A percentile compares a stretch with the other conserved stretches of the same genome.
These are phyloP conservation scores for Hyaloscypha finlandica DNA, from an alignment of 495 filamentous ascomycete genomes.

Conservation along the genomic window DNA sequence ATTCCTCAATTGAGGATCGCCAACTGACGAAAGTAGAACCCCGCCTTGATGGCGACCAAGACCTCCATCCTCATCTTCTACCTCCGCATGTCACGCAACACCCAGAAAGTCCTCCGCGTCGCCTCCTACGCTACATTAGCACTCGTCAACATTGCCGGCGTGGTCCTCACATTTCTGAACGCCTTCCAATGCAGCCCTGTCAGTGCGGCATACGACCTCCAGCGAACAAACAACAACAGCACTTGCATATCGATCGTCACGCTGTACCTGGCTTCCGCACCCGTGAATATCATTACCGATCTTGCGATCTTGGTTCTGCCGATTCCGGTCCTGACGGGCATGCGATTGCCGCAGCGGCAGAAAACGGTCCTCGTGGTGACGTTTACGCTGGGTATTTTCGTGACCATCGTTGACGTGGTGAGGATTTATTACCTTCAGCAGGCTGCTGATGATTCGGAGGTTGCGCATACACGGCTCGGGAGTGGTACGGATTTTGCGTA, in stretches of 20 bases:
- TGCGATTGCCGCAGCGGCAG: constrained; percentile 80
- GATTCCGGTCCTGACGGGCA: constrained; percentile 81
- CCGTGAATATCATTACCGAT: constrained; percentile 35
- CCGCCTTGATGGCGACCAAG: constrained; percentile 84
- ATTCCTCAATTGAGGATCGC: background rate
- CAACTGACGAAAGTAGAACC: constrained; percentile 61
- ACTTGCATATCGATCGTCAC: constrained; percentile 36
- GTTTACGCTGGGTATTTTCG: constrained; percentile 82
- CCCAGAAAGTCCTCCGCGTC: constrained; percentile 27
- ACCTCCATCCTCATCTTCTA: constrained; percentile 80
- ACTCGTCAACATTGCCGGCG: constrained; percentile 46
- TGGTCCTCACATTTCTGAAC: constrained; percentile 80
- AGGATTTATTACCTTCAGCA: constrained; percentile 87
- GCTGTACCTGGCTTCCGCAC: constrained; percentile 31
- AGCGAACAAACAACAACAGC: background rate
- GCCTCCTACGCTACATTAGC: constrained; percentile 33
- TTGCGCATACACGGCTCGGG: constrained; percentile 33
- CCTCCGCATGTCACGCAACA: constrained; percentile 32
- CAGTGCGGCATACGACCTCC: constrained; percentile 39
- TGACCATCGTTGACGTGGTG: constrained; percentile 84
- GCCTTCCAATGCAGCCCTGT: constrained; percentile 87
- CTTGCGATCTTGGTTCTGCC: constrained; percentile 40
- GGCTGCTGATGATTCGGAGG: constrained; percentile 46
- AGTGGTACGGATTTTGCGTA: constrained; percentile 47
- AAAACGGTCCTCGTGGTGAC: constrained; percentile 82